These are phyloP conservation scores for Pseudogymnoascus sp. DNA, from an alignment of 2,329 filamentous ascomycete genomes.

Conservation along the genomic window DNA sequence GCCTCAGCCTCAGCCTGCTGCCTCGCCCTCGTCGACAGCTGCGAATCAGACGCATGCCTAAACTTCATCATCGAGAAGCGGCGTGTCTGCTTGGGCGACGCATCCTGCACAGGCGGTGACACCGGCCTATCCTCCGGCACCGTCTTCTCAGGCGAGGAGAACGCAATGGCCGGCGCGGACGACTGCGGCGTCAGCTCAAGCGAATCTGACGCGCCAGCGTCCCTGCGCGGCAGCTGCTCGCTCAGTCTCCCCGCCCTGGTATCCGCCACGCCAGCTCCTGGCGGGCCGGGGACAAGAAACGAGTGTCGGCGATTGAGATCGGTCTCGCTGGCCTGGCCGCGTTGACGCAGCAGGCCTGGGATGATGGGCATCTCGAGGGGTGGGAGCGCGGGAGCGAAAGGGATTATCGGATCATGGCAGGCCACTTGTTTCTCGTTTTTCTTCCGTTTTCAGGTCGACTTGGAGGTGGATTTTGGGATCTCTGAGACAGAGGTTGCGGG, in stretches of 20 bases:
- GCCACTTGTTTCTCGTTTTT: not conserved
- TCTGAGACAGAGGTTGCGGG: not conserved
- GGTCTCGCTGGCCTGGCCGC: slow-evolving; percentile 21
- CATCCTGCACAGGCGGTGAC: slow-evolving; percentile 43
- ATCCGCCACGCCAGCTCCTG: slow-evolving; percentile 12
- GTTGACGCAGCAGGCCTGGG: slow-evolving; percentile 24
- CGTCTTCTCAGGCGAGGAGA: not conserved
- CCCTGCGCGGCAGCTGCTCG: slow-evolving; percentile 25
- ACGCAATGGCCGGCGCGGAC: slow-evolving; percentile 3
- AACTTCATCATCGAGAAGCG: slow-evolving; percentile 69
- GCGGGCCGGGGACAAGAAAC: slow-evolving; percentile 20
- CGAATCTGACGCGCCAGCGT: slow-evolving; percentile 18
- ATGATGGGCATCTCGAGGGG: slow-evolving; percentile 12
- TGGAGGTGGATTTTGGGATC: not conserved
- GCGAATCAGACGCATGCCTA: slow-evolving; percentile 87
- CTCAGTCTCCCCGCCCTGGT: slow-evolving; percentile 22
- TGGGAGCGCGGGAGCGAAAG: not conserved
- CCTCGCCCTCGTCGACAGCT: slow-evolving; percentile 68
- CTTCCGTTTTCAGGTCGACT: not conserved
- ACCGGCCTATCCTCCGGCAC: slow-evolving; percentile 13
- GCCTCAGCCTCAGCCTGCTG: slow-evolving; percentile 48
- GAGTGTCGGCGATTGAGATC: slow-evolving; percentile 25
- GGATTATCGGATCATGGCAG: slow-evolving; percentile 3
- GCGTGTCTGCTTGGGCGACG: slow-evolving; percentile 43
- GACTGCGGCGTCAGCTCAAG: slow-evolving; percentile 21